Conservation (phyloP, 2,329 filamentous ascomycete genomes). For the Colletotrichum siamense region DNA sequence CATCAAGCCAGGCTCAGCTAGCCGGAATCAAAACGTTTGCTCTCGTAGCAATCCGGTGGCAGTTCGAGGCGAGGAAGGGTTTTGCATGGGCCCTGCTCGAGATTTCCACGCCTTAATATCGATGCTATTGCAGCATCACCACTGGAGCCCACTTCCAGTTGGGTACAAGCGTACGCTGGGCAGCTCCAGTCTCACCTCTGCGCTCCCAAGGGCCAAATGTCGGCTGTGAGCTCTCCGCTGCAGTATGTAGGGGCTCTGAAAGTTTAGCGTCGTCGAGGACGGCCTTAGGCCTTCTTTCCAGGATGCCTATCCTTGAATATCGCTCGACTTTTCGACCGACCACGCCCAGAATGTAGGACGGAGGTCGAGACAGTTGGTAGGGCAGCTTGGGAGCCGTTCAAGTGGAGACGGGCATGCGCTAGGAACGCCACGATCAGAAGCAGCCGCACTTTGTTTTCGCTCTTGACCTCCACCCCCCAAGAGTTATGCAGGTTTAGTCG, state of each 20-base stretch:
- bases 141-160: not conserved
- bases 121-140: conserved; percentile 17
- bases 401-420: conserved; percentile 3
- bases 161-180: not conserved
- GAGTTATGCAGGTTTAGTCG: not conserved
- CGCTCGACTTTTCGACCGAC: not conserved
- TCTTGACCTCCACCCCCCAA: conserved; percentile 9
- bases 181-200: not conserved
- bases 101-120: not conserved
- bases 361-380: not conserved
- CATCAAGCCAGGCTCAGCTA: not conserved
- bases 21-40: not conserved
- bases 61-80: not conserved
- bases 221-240: conserved; percentile 3
- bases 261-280: not conserved
- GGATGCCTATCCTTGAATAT: not conserved
- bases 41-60: not conserved
- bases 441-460: conserved; percentile 37
- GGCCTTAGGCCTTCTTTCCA: not conserved
- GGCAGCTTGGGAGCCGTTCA: conserved; percentile 4
- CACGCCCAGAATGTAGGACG: not conserved
- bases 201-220: not conserved
- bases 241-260: not conserved
- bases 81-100: not conserved
- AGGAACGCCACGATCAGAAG: conserved; percentile 20